Base-by-base conservation (phyloP, 2,329 filamentous ascomycete genomes). In the Fusarium secorum region DNA sequence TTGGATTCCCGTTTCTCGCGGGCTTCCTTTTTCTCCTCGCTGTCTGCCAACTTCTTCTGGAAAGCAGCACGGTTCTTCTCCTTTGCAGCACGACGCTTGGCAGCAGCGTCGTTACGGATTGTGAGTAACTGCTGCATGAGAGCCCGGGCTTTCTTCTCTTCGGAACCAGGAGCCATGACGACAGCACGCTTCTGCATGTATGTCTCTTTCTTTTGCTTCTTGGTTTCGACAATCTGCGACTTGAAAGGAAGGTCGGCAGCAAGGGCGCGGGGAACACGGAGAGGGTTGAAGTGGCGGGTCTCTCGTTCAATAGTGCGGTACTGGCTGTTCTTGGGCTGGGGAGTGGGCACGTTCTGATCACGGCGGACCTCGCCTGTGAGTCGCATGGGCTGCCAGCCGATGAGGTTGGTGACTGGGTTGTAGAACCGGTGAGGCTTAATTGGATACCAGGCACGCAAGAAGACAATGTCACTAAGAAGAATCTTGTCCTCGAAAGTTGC, bases 401-500 rank as follows among this genome's bases (percentile, higher is more conserved):
- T 87, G 41, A 98, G 88, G 81, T 99, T 97, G 64, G 94, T 96
- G 59, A 97, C 95, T 3, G 94, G 93, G 81, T 98, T 98, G 86
- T 98, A 98, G 88, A 97, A 99, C 64, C 95, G 91, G 81, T 94
- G 94, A 4, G 96, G 96, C 78, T 94, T 94, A 81, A 99, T 91
- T 14, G 96, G 94, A 81, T 97, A 98, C 97, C 97, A 99, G 4
- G 96, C 95, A 52, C 96, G 89, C 41, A 99, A 83, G 85, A 99
- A 98, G 68, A 98, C 93, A 73, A 99, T 97, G 79, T 99, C 96
- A 80, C 91, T 94, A 88, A 97, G 94, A 55, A 99, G 87, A 68
- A 99, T 93, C 85, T 98, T 99, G 87, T 99, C 96, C 81, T 99
- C 96, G 75, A 99, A 99, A 0, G 96, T 98, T 28, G 96, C 96